phyloP scores from a whole-genome alignment of 148 eudicot genomes.

The Vaccinium vitisidaea region DNA sequence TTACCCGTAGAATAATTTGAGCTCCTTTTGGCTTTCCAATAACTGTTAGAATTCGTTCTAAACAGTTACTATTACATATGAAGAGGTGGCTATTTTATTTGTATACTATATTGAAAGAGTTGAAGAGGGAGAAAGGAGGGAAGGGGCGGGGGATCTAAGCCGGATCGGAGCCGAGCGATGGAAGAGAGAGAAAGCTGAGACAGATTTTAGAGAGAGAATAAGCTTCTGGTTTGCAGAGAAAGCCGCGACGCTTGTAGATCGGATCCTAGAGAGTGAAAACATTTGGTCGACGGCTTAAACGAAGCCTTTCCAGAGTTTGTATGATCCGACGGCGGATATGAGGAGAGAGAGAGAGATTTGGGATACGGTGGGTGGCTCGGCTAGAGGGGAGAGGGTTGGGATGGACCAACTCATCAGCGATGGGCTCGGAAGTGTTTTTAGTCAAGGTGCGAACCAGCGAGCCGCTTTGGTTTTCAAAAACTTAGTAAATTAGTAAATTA shows the following conservation, averaged over 20 bases:
- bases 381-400: constrained; percentile 12
- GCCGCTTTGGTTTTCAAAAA: not conserved
- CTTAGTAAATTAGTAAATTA: too few species aligned
- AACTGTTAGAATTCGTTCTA: not conserved
- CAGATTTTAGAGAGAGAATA: too few species aligned
- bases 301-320: not conserved
- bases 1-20: constrained; percentile 6
- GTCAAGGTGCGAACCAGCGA: not conserved
- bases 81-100: too few species aligned
- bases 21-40: not conserved
- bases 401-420: constrained; percentile 5
- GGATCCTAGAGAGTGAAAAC: not conserved
- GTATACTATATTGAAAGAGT: too few species aligned
- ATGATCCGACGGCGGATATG: not conserved
- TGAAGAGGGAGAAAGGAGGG: not conserved
- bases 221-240: not conserved
- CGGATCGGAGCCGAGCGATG: constrained; percentile 30
- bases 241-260: constrained; percentile 13
- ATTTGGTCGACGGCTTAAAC: constrained; percentile 11
- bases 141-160: constrained; percentile 15
- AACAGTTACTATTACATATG: too few species aligned
- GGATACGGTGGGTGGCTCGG: constrained; percentile 18
- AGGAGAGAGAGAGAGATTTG: constrained; percentile 5
- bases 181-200: constrained; percentile 1
- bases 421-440: not conserved